Evolutionary conservation across 2,329 filamentous ascomycete species (phyloP), one percentile per base, ranked within the genome.

Genomic region (Nigrograna mackinnonii): DNA sequence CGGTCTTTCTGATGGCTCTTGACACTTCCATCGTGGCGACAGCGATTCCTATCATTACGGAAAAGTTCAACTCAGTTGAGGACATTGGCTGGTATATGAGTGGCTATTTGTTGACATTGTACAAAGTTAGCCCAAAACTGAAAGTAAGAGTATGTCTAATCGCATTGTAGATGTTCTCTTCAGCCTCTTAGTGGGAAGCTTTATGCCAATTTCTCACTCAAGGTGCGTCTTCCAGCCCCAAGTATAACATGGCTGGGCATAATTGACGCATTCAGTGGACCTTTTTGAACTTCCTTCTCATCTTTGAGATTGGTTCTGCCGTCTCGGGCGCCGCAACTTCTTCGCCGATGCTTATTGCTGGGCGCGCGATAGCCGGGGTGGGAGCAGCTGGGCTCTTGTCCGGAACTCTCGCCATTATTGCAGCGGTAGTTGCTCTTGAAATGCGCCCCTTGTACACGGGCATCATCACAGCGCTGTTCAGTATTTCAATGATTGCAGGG

Each of bases 31-130:
- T 70, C 21, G 67, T 78, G 14, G 65, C 68, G 13, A 75, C 71
- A 1, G 75, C 75, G 1, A 76, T 77, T 22, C 75, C 75, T 2
- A 60, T 60, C 9, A 78, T 78, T 37, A 77, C 75, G 0, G 69
- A 76, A 45, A 61, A 76, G 34, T 78, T 78, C 48, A 58, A 74
- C 18, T 71, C 73, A 1, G 62, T 73, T 7, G 60, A 61, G 3
- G 73, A 77, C 46, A 68, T 78, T n/a, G 74, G 74, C 11, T 78
- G 75, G 74, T 78, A 78, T 46, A 71, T 71, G 20, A 71, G 67
- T 32, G 61, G 70, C 3, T 62, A 62, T 41, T 26, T 58, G 9
- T 39, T 63, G 6, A 54, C 54, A 5, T 14, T 50, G 39, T 58
- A 46, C 40, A 46, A 28, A 28, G 9, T 9, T n/a, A 9, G n/a